Conservation (phyloP, 1,139 yeast species). For the Nakaseomyces sp. region DNA sequence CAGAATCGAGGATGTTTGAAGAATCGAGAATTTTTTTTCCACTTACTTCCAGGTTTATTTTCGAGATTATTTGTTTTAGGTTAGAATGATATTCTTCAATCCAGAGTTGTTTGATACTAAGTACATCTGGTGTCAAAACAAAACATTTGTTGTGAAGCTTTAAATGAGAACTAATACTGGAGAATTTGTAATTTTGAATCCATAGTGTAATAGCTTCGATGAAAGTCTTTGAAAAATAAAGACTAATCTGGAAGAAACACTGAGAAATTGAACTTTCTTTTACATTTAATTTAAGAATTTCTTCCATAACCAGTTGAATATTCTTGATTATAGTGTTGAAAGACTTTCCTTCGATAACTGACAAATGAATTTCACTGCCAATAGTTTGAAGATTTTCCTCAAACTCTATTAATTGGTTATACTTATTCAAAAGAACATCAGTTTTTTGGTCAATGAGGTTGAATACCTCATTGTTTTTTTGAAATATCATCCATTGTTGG, state of each 20-base stretch:
- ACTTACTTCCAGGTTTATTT: not conserved
- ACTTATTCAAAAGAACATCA: not conserved
- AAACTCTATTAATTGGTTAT: not conserved
- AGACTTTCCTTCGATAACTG: no score
- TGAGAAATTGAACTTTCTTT: no score
- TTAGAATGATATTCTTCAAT: not conserved
- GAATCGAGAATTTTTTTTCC: not conserved
- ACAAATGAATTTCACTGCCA: not conserved
- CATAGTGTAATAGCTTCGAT: no score
- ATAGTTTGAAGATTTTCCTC: not conserved
- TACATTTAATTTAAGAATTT: no score
- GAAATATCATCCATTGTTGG: not conserved
- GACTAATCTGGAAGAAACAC: no score
- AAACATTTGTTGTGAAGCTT: not conserved
- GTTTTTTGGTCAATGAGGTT: not conserved
- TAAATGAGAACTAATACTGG: no score
- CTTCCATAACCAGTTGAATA: not conserved
- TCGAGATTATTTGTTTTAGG: not conserved
- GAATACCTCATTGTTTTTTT: not conserved
- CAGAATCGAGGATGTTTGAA: not conserved
- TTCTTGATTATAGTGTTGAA: not conserved
- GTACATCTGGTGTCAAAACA: not conserved
- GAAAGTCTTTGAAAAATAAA: no score
- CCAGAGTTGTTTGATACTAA: not conserved
- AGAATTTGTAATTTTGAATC: no score